Conservation (phyloP, 805 yeast genomes). For the Peterozyma xylosa region DNA sequence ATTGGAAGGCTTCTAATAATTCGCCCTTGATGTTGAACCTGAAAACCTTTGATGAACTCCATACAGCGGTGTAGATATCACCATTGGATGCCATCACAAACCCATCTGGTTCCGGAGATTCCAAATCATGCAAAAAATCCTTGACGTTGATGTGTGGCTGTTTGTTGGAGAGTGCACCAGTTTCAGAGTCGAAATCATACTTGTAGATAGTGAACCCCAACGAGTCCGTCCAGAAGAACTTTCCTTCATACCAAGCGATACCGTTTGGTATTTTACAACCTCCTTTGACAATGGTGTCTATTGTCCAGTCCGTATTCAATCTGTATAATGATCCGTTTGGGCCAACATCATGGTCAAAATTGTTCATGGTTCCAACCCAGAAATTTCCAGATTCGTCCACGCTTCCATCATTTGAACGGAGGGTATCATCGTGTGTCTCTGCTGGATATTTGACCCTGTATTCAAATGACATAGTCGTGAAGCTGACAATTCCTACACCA, state of each 20-base stretch:
- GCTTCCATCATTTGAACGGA: constrained; percentile 78
- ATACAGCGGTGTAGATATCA: constrained; percentile 59
- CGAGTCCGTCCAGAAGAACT: constrained; percentile 49
- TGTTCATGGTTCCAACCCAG: constrained; percentile 75
- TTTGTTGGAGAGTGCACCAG: constrained; percentile 28
- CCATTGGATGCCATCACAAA: constrained; percentile 49
- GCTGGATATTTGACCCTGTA: constrained; percentile 31
- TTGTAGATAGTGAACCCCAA: constrained; percentile 36
- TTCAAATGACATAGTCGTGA: constrained; percentile 29
- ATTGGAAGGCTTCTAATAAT: constrained; percentile 36
- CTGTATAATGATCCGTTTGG: constrained; percentile 49
- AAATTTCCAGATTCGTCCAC: constrained; percentile 71
- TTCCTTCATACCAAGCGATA: constrained; percentile 42
- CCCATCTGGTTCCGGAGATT: constrained; percentile 75
- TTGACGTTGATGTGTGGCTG: constrained; percentile 30
- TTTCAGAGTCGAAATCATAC: constrained; percentile 32
- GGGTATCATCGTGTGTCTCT: constrained; percentile 25
- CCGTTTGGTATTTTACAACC: constrained; percentile 64
- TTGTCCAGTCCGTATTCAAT: constrained; percentile 16
- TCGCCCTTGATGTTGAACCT: constrained; percentile 43
- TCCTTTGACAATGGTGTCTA: constrained; percentile 26
- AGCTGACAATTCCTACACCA: constrained; percentile 55
- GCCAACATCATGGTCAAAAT: constrained; percentile 18
- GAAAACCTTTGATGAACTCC: constrained; percentile 50
- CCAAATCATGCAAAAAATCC: constrained; percentile 13